Base-by-base conservation (phyloP, 257 asterid genomes). In the Solanum lycopersicoides region DNA sequence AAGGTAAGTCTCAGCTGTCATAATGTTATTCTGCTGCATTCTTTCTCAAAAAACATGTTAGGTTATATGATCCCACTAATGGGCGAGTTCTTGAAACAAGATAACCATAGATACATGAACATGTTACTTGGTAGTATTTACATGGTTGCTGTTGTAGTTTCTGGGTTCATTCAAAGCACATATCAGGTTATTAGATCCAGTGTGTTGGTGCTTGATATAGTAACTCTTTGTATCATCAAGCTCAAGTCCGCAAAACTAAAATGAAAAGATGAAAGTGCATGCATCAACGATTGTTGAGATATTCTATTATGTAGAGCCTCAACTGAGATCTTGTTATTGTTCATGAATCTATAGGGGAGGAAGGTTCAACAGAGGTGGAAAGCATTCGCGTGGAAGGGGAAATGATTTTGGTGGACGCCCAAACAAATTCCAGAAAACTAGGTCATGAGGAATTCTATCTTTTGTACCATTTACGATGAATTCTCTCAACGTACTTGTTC, bases 341-440 rank as follows among this genome's bases (percentile, higher is more conserved):
- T 50, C 45, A 50, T 50, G 45, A 14, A 82, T 28, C 30, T 45
- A 45, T 16, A 94, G 98, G 93, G 98, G 98, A 42, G 98, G 99
- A 68, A 92, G 87, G 91, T 90, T 90, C 90, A 90, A 90, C 89
- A 90, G 95, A 88, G 99, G 99, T 35, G 94, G 99, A 89, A 94
- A 92, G 92, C 92, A 94, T 89, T 90, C 93, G 12, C 98, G 99
- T 1, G 91, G 95, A 10, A 90, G 98, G 34, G 99, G 92, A 1
- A 89, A 90, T n/a, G 91, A 94, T 77, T 83, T 92, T 1, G 87
- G 88, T 32, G 84, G 74, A 63, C 96, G 95, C 84, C 92, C 95
- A 7, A 92, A 91, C 86, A 95, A 95, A 88, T 87, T 87, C 86
- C 98, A 90, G 91, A 95, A 94, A 89, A 94, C 91, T 86, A 88